Percentiles rank a stretch among this genome's conserved stretches.
These are phyloP conservation scores for Penicilliopsis zonata DNA, from an alignment of 495 filamentous ascomycete species.

Conservation along the genomic window DNA sequence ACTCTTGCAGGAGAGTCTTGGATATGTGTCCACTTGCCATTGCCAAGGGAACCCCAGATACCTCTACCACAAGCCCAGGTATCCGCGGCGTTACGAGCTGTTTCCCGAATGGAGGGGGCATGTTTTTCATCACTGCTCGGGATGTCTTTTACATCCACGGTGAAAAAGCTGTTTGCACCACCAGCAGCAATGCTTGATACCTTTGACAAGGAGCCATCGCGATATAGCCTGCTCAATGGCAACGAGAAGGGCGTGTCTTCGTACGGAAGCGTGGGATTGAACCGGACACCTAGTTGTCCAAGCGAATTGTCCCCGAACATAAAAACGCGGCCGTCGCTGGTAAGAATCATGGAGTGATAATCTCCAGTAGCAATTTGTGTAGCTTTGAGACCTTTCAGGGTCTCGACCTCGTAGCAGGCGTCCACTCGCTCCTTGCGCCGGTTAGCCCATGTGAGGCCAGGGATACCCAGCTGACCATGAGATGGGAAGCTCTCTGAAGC, in stretches of 20 bases:
- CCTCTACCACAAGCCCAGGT: constrained; percentile 80
- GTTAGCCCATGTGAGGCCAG: constrained; percentile 66
- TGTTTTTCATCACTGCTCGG: constrained; percentile 32
- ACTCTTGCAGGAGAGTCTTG: constrained; percentile 71
- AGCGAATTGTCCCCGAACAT: constrained; percentile 81
- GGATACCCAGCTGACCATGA: constrained; percentile 77
- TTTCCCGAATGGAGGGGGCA: constrained; percentile 27
- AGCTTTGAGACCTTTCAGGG: constrained; percentile 51
- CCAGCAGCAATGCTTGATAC: constrained; percentile 73
- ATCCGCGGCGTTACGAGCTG: constrained; percentile 52
- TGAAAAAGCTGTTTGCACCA: constrained; percentile 76
- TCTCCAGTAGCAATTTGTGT: constrained; percentile 71
- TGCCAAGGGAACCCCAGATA: constrained; percentile 72
- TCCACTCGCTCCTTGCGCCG: constrained; percentile 71
- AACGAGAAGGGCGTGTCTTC: constrained; percentile 59
- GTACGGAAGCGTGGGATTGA: constrained; percentile 42
- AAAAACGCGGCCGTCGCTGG: constrained; percentile 65
- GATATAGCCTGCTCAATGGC: constrained; percentile 58
- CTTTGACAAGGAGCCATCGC: constrained; percentile 43
- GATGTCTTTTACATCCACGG: constrained; percentile 59
- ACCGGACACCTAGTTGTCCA: constrained; percentile 76
- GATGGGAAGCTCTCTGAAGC: constrained; percentile 67
- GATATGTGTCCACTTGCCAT: constrained; percentile 80
- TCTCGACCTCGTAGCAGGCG: constrained; percentile 60
- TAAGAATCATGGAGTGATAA: constrained; percentile 70